Conservation (phyloP, 1,139 yeast species). For the Magnusiomyces tetraspermus region DNA sequence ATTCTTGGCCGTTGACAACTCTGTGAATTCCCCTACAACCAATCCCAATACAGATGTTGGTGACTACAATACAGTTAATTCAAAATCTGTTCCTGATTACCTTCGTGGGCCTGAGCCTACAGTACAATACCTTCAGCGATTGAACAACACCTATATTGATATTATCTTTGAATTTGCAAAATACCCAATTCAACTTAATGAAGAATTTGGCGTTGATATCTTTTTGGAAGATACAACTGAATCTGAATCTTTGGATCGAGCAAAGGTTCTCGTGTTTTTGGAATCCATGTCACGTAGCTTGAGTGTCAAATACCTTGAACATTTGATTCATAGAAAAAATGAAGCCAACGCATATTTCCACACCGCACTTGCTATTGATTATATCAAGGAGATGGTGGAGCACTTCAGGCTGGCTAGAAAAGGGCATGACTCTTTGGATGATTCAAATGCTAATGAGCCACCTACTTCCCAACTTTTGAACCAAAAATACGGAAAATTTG, state of each 20-base stretch:
- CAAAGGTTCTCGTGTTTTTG: conserved; percentile 44
- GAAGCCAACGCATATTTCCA: conserved; percentile 40
- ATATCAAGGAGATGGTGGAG: conserved; percentile 36
- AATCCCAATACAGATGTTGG: conserved; percentile 14
- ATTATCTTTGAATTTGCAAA: conserved; percentile 51
- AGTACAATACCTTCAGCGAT: conserved; percentile 55
- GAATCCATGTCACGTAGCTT: conserved; percentile 29
- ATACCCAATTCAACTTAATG: conserved; percentile 43
- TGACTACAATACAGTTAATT: conserved; percentile 2
- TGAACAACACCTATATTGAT: conserved; percentile 43
- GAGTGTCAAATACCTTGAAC: conserved; percentile 53
- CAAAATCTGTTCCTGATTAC: conserved; percentile 15
- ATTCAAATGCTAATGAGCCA: neutral
- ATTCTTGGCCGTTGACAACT: conserved; percentile 18
- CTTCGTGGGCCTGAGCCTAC: conserved; percentile 41
- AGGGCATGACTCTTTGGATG: neutral
- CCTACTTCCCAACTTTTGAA: neutral
- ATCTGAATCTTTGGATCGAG: conserved; percentile 49
- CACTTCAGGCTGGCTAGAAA: neutral
- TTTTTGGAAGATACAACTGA: conserved; percentile 62
- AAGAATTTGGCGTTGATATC: conserved; percentile 39
- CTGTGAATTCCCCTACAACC: neutral
- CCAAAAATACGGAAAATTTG: neutral
- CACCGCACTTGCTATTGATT: conserved; percentile 49
- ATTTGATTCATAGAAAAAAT: conserved; percentile 39